A percentile compares a stretch with the other conserved stretches of the same genome.
phyloP scores from a whole-genome alignment of 2,329 filamentous ascomycete species.

The Hymenoscyphus salicellus region DNA sequence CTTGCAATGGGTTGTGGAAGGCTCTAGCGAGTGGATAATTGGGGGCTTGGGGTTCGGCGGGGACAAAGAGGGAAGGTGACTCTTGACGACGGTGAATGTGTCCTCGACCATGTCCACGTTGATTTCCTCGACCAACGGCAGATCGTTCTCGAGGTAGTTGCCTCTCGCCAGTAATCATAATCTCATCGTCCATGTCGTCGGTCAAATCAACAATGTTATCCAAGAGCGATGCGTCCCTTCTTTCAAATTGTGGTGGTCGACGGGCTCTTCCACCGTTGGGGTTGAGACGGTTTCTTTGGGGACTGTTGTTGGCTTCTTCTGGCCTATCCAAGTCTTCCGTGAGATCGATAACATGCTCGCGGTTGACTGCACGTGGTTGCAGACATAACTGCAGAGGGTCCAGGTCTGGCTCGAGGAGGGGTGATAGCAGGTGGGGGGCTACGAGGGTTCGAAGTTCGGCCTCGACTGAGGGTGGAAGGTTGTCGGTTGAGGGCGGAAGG shows the following conservation, averaged over 20 bases:
- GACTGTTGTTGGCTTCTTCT: not conserved
- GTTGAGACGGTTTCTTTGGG: not conserved
- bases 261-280: constrained; percentile 15
- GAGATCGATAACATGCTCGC: constrained; percentile 34
- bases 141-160: constrained; percentile 18
- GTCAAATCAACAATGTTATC: constrained; percentile 52
- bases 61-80: constrained; percentile 13
- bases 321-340: constrained; percentile 33
- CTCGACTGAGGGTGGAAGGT: constrained; percentile 19
- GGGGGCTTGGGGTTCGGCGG: constrained; percentile 10
- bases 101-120: not conserved
- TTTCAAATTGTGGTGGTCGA: constrained; percentile 30
- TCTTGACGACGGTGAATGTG: constrained; percentile 8
- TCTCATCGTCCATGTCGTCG: constrained; percentile 41
- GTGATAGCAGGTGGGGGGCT: constrained; percentile 14
- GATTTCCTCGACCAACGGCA: not conserved
- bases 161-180: constrained; percentile 34
- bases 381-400: constrained; percentile 27
- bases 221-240: constrained; percentile 29
- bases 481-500: constrained; percentile 20
- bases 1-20: not conserved
- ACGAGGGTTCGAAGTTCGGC: constrained; percentile 31
- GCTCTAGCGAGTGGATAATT: not conserved
- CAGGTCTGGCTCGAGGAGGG: constrained; percentile 15
- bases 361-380: constrained; percentile 27